These are phyloP conservation scores for Huiozyma sinensis DNA, from an alignment of 805 yeast genomes.

Conservation along the genomic window DNA sequence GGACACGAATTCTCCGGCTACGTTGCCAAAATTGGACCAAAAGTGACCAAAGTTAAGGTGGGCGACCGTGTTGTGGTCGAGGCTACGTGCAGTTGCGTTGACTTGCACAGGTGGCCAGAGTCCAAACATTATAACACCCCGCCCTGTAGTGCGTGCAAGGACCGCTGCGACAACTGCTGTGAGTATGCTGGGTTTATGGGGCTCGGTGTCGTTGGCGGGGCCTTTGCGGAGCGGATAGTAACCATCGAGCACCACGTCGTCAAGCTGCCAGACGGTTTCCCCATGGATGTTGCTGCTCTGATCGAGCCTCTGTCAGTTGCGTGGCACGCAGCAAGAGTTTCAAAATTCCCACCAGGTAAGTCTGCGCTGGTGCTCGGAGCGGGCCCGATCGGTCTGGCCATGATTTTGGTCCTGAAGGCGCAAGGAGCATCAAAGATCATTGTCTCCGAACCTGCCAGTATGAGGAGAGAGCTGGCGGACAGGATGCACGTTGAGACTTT, in stretches of 20 bases:
- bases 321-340: conserved; percentile 44
- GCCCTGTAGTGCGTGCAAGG: conserved; percentile 30
- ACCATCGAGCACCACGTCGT: conserved; percentile 32
- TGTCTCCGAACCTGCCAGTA: conserved; percentile 40
- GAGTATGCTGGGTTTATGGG: conserved; percentile 40
- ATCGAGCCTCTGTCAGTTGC: conserved; percentile 48
- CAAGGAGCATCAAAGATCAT: conserved; percentile 39
- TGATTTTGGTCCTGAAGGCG: conserved; percentile 44
- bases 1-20: conserved; percentile 48
- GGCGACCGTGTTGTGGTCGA: conserved; percentile 57
- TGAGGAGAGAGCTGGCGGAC: conserved; percentile 40
- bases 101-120: conserved; percentile 31
- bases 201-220: conserved; percentile 48
- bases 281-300: conserved; percentile 45
- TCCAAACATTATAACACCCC: conserved; percentile 13
- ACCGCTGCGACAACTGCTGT: conserved; percentile 47
- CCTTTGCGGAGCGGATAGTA: conserved; percentile 40
- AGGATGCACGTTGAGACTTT: conserved; percentile 38
- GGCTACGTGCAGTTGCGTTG: conserved; percentile 47
- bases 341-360: conserved; percentile 36
- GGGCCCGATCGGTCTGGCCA: conserved; percentile 54
- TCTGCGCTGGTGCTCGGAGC: conserved; percentile 45
- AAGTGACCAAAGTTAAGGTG: conserved; percentile 34
- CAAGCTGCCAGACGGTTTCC: conserved; percentile 34
- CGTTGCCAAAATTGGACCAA: conserved; percentile 35